Percentiles rank a stretch among this genome's conserved stretches.
Evolutionary conservation across 768 basidiomycete genomes (phyloP).

Genomic region (Russula abietina): DNA sequence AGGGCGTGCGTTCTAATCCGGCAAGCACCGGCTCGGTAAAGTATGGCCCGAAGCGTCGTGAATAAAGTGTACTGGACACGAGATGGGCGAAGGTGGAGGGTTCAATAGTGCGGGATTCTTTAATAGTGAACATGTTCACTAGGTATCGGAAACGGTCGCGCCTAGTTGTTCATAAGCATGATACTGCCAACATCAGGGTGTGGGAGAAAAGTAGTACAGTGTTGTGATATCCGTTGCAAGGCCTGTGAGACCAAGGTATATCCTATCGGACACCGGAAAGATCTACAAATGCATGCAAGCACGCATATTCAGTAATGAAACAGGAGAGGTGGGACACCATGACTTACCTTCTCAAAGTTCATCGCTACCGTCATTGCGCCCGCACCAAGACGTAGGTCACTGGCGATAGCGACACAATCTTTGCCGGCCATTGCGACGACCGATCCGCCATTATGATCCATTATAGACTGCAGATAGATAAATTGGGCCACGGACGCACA

Average conservation of each 20-base stretch:
- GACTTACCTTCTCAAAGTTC: slow-evolving; percentile 87
- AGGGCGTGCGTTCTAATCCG: slow-evolving; percentile 69
- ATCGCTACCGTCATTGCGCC: slow-evolving; percentile 80
- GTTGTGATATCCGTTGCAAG: slow-evolving; percentile 92
- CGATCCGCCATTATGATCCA: slow-evolving; percentile 96
- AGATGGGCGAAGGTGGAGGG: slow-evolving; percentile 96
- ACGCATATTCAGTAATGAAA: slow-evolving; percentile 19
- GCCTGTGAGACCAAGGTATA: slow-evolving; percentile 88
- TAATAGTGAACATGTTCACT: slow-evolving; percentile 99
- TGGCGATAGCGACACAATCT: slow-evolving; percentile 97
- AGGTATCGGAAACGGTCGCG: slow-evolving; percentile 88
- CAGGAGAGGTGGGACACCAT: not conserved
- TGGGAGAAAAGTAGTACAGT: slow-evolving; percentile 46
- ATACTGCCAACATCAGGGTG: too few species aligned
- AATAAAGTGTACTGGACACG: slow-evolving; percentile 92
- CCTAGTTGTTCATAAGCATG: slow-evolving; percentile 35
- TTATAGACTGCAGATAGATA: slow-evolving; percentile 59
- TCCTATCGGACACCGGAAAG: slow-evolving; percentile 88
- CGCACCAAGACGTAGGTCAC: slow-evolving; percentile 86
- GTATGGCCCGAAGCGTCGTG: slow-evolving; percentile 92
- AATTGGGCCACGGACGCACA: not conserved
- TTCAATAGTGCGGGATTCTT: slow-evolving; percentile 95
- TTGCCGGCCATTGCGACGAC: slow-evolving; percentile 99
- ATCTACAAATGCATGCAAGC: slow-evolving; percentile 56
- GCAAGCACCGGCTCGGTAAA: slow-evolving; percentile 97